Evolutionary conservation across 1,284 basidiomycete genomes (phyloP), one percentile per base, ranked within the genome.

Genomic region (Amylostereum areolatum): DNA sequence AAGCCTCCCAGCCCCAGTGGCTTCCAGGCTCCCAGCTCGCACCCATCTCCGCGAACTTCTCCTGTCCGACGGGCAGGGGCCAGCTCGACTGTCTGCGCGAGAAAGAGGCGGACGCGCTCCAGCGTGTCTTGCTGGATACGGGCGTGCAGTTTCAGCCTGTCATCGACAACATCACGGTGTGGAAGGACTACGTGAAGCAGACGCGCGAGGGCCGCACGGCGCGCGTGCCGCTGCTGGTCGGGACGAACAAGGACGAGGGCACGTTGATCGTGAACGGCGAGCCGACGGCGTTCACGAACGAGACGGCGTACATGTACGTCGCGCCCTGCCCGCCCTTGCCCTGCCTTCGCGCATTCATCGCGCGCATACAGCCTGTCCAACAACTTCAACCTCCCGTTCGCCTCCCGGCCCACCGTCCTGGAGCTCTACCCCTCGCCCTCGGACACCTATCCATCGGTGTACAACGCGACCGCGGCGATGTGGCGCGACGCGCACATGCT

Each of bases 401-500:
- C 59, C 11, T 60, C 59, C 55, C 40, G 60, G 33, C 52, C 59
- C n/a, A 46, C 54, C 30, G 48, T 64, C 41, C 32, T 58, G 32
- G 51, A 55, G 18, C 48, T 64, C 32, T 66, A 66, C 47, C 63
- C 62, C 4, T 53, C 51, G n/a, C 63, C 61, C 3, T 66, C 62
- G 3, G 46, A 46, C 7, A 48, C 50, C 7, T 66, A 60, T 47
- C 64, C 64, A 1, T 54, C 55, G 3, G 57, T 59, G 10, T 64
- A 57, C 55, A 64, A 66, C 49, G 64, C 62, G n/a, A 59, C 63
- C 24, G 55, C 63, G 4, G 61, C 59, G 10, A 73, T 74, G 55
- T 74, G 70, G 72, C 59, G 70, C 43, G 71, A 73, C 49, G 71
- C 70, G 9, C 71, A 73, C 52, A 73, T 74, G 72, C 60, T 71